Evolutionary conservation across 805 yeast species (phyloP).

Genomic region (Starmerella asiatica): DNA sequence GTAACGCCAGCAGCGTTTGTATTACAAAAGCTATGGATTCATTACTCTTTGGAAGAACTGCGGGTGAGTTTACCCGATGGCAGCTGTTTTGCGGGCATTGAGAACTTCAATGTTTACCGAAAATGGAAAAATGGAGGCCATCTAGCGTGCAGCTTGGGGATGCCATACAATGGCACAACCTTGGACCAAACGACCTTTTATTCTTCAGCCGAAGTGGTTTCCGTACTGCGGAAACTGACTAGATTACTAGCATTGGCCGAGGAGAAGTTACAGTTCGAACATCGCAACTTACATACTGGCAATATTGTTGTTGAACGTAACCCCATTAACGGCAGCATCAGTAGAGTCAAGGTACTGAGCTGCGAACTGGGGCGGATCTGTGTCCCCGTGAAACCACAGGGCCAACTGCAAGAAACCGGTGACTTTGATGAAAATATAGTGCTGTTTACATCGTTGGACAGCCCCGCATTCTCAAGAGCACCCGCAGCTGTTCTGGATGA

Average conservation of each 20-base stretch:
- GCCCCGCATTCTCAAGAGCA: slow-evolving; percentile 48
- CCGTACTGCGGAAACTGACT: slow-evolving; percentile 43
- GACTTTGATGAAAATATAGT: no score
- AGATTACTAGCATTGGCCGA: slow-evolving; percentile 42
- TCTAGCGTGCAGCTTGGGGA: slow-evolving; percentile 25
- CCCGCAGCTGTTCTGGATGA: slow-evolving; percentile 46
- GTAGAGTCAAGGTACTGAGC: slow-evolving; percentile 46
- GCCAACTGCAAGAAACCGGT: no score
- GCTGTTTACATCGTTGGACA: slow-evolving; percentile 46
- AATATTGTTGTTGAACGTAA: slow-evolving; percentile 38
- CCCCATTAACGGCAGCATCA: slow-evolving; percentile 23
- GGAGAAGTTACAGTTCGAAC: slow-evolving; percentile 44
- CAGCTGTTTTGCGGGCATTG: slow-evolving; percentile 30
- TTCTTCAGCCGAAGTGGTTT: slow-evolving; percentile 29
- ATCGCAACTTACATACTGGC: slow-evolving; percentile 56
- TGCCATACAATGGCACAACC: slow-evolving; percentile 30
- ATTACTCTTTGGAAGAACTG: slow-evolving; percentile 28
- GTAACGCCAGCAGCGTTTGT: slow-evolving; percentile 33
- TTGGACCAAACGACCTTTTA: slow-evolving; percentile 33
- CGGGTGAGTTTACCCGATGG: slow-evolving; percentile 23
- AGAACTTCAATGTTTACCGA: slow-evolving; percentile 28
- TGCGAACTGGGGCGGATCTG: slow-evolving; percentile 36
- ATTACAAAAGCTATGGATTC: slow-evolving; percentile 37
- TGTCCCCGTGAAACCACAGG: slow-evolving; percentile 20
- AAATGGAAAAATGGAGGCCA: slow-evolving; percentile 24